Conservation (phyloP, 2,329 filamentous ascomycete genomes). For the Fusarium haematococcum region DNA sequence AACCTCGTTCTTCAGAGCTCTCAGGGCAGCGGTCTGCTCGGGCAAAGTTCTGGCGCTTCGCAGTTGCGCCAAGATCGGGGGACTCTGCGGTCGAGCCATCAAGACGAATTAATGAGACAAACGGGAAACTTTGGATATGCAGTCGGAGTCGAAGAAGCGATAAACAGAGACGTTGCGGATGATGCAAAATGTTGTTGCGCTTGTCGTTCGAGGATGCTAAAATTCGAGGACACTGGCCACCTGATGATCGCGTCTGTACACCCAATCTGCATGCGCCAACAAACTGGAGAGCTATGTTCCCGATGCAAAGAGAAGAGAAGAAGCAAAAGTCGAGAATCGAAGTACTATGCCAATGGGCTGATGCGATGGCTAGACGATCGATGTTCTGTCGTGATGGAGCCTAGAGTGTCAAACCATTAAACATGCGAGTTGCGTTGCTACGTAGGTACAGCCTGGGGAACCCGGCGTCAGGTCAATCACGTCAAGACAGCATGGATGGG, state of each 20-base stretch:
- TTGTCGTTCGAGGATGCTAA: slow-evolving; percentile 24
- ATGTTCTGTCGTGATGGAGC: slow-evolving; percentile 20
- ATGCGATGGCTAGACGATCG: slow-evolving; percentile 10
- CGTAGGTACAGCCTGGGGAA: slow-evolving; percentile 22
- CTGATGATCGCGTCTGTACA: slow-evolving; percentile 27
- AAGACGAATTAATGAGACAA: slow-evolving; percentile 26
- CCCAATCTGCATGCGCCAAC: slow-evolving; percentile 26
- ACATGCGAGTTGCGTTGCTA: slow-evolving; percentile 32
- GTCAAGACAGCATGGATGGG: slow-evolving; percentile 26
- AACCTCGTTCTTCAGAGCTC: slow-evolving; percentile 86
- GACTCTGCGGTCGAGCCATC: slow-evolving; percentile 67
- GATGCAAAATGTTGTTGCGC: slow-evolving; percentile 15
- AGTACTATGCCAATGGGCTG: not conserved
- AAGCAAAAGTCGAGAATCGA: slow-evolving; percentile 14
- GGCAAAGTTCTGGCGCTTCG: slow-evolving; percentile 62
- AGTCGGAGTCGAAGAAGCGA: not conserved
- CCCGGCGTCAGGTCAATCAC: slow-evolving; percentile 40
- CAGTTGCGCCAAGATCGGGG: slow-evolving; percentile 68
- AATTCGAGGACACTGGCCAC: slow-evolving; percentile 20
- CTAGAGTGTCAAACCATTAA: slow-evolving; percentile 26
- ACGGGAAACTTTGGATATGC: not conserved
- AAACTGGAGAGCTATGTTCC: not conserved
- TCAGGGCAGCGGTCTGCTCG: slow-evolving; percentile 72
- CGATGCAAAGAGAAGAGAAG: slow-evolving; percentile 7
- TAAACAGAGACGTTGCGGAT: slow-evolving; percentile 9